Conservation (phyloP, 2,329 filamentous ascomycete species). For the Diaporthe nobilis region DNA sequence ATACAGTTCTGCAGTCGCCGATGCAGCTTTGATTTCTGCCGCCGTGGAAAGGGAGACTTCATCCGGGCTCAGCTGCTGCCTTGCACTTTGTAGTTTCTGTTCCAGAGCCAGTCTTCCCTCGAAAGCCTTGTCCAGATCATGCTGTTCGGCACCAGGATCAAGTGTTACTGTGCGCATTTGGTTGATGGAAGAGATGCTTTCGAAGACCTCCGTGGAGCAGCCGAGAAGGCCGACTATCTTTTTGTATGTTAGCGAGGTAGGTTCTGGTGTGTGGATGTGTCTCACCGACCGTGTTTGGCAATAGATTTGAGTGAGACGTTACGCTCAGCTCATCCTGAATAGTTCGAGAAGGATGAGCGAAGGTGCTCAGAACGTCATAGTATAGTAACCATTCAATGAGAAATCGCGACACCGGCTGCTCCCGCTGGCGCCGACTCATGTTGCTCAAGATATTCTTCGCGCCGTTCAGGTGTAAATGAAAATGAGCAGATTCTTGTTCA, state of each 20-base stretch:
- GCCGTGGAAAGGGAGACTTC: neutral
- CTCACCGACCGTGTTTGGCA: neutral
- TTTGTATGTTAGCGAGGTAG: neutral
- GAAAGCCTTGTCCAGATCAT: neutral
- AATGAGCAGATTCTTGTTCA: neutral
- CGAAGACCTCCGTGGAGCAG: neutral
- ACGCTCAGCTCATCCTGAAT: neutral
- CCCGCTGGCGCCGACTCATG: neutral
- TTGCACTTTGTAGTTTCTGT: neutral
- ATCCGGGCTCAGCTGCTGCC: neutral
- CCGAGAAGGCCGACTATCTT: neutral
- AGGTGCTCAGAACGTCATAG: neutral
- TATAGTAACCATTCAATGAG: neutral
- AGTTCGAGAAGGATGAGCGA: neutral
- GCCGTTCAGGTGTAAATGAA: neutral
- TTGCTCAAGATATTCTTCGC: neutral
- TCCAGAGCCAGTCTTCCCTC: neutral
- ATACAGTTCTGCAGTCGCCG: neutral
- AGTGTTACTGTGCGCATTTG: neutral
- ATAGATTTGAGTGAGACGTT: neutral
- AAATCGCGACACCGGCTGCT: neutral
- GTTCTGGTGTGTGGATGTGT: neutral
- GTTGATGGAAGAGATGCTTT: neutral
- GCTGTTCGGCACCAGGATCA: neutral
- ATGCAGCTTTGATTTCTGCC: neutral